These are phyloP conservation scores for Lonicera japonica DNA, from an alignment of 129 eudicot species.

Conservation along the genomic window DNA sequence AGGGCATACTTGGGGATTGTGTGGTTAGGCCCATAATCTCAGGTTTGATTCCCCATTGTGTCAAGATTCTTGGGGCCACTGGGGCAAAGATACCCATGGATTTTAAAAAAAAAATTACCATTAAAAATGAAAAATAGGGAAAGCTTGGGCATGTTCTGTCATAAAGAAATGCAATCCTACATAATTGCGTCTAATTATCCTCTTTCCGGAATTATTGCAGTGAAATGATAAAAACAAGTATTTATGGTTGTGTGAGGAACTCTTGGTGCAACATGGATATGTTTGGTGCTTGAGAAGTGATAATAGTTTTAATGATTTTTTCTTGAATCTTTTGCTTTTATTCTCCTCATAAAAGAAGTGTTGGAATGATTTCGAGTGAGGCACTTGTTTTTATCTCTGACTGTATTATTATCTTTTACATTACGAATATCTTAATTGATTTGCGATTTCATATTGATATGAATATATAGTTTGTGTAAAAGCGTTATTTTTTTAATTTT, in stretches of 20 bases:
- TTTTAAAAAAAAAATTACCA: no score
- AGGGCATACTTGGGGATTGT: no score
- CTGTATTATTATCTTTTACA: neutral
- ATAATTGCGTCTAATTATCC: conserved; percentile 1
- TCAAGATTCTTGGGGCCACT: no score
- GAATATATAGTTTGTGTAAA: neutral
- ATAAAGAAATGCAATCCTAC: no score
- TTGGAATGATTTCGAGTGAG: conserved; percentile 27
- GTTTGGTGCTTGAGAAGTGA: conserved; percentile 28
- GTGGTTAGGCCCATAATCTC: no score
- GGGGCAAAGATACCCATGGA: no score
- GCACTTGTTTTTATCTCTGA: conserved; percentile 19
- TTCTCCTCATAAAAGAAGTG: conserved; percentile 41
- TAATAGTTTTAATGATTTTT: conserved; percentile 13
- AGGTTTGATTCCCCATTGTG: no score
- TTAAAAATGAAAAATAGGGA: no score
- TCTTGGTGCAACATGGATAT: conserved; percentile 21
- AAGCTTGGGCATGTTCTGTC: no score
- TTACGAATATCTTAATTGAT: neutral
- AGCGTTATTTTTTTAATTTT: no score
- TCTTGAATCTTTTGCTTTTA: conserved; percentile 22
- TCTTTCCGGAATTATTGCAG: conserved; percentile 19
- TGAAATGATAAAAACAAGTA: conserved; percentile 26
- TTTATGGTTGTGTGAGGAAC: conserved; percentile 37
- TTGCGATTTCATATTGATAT: neutral